A percentile compares a stretch with the other conserved stretches of the same genome.
These are phyloP conservation scores for Linanthus parryae DNA, from an alignment of 148 eudicot species.

Conservation along the genomic window DNA sequence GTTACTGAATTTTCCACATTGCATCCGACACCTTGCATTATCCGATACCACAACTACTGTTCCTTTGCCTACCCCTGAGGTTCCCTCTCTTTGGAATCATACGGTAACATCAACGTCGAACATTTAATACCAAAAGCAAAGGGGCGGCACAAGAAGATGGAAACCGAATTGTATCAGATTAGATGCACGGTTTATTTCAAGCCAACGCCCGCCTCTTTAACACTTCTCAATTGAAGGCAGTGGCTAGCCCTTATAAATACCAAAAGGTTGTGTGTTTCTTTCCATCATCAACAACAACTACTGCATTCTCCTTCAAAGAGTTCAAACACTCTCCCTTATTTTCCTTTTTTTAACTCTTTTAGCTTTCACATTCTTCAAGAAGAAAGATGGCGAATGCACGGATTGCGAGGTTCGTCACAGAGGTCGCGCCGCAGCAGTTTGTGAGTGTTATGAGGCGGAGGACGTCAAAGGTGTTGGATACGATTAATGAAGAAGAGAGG, in stretches of 20 bases:
- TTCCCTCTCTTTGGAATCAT: slow-evolving; percentile 5
- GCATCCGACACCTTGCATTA: slow-evolving; percentile 11
- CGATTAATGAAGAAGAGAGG: slow-evolving; percentile 41
- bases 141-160: slow-evolving; percentile 17
- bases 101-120: not conserved
- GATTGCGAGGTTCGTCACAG: slow-evolving; percentile 31
- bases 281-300: not conserved
- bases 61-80: not conserved
- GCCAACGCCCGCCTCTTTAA: slow-evolving; percentile 1
- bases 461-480: slow-evolving; percentile 31
- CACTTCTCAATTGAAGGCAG: not conserved
- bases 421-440: slow-evolving; percentile 40
- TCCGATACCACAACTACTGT: not conserved
- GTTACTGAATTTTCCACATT: not conserved
- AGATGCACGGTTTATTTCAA: slow-evolving; percentile 8
- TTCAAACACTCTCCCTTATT: not conserved
- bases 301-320: not conserved
- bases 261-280: not conserved
- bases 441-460: slow-evolving; percentile 35
- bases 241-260: slow-evolving; percentile 9
- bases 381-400: slow-evolving; percentile 26
- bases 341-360: not conserved
- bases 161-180: slow-evolving; percentile 5
- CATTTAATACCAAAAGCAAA: slow-evolving; percentile 14
- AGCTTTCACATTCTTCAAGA: not conserved